These are phyloP conservation scores for Rhododendron ferrugineum DNA, from an alignment of 148 eudicot species.

Conservation along the genomic window DNA sequence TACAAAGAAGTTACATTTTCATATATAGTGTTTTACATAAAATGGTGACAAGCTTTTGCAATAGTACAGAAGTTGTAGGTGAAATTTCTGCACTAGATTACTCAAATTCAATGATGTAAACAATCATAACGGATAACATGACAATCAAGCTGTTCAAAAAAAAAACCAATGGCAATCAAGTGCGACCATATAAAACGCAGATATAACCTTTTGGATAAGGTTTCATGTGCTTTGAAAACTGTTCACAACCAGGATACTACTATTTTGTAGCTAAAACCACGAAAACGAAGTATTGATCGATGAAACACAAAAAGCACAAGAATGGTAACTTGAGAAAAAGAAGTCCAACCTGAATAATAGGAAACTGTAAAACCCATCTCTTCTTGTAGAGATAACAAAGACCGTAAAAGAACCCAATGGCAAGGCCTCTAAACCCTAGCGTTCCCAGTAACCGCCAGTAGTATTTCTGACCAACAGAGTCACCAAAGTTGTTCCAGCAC, in stretches of 20 bases:
- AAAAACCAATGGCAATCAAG: not conserved
- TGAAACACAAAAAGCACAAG: not conserved
- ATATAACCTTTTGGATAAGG: not conserved
- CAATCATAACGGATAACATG: not conserved
- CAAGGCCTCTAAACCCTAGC: slow-evolving; percentile 50
- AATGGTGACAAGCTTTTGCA: not conserved
- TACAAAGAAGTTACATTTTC: not conserved
- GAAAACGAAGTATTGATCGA: not conserved
- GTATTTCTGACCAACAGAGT: slow-evolving; percentile 2
- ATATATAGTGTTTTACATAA: not conserved
- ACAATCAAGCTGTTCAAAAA: no score
- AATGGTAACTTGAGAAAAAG: not conserved
- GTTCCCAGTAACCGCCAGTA: slow-evolving; percentile 5
- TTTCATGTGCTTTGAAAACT: not conserved
- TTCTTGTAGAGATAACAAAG: slow-evolving; percentile 41
- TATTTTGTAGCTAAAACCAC: not conserved
- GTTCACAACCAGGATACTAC: not conserved
- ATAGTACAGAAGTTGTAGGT: not conserved
- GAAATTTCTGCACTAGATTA: not conserved
- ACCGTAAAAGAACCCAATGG: slow-evolving; percentile 58
- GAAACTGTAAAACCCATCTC: slow-evolving; percentile 65
- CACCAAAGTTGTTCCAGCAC: slow-evolving; percentile 20
- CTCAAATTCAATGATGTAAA: not conserved
- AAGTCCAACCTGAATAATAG: slow-evolving; percentile 71
- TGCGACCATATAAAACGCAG: not conserved